A percentile compares a stretch with the other conserved stretches of the same genome.
These are phyloP conservation scores for Agapanthus africanus DNA, from an alignment of 106 monocot genomes.

Conservation along the genomic window DNA sequence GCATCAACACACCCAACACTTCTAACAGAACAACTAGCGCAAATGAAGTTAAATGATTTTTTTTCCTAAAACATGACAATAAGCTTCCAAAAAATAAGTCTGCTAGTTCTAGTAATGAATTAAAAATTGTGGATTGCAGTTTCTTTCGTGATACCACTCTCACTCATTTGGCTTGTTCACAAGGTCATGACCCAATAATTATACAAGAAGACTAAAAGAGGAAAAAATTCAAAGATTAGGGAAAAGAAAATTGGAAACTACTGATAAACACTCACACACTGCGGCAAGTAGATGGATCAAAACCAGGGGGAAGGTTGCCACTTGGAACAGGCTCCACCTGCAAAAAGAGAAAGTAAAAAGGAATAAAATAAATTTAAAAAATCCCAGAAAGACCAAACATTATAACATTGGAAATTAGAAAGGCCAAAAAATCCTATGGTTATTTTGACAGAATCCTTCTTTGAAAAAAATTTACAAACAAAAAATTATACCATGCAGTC, in stretches of 20 bases:
- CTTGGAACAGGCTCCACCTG: conserved; percentile 88
- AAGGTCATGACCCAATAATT: background rate
- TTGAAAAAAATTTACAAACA: background rate
- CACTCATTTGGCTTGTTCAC: background rate
- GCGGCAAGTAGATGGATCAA: conserved; percentile 85
- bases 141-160: conserved; percentile 1
- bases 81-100: background rate
- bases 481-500: too few relatives aligned
- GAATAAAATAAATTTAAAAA: conserved; percentile 22
- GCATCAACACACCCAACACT: background rate
- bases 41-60: background rate
- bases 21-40: background rate
- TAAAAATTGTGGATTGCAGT: background rate
- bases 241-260: conserved; percentile 18
- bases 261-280: conserved; percentile 64
- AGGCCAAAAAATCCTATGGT: conserved; percentile 4
- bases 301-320: conserved; percentile 86
- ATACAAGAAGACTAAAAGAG: background rate
- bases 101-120: background rate
- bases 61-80: background rate
- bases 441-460: background rate
- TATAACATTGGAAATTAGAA: background rate
- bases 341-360: conserved; percentile 52
- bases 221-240: background rate
- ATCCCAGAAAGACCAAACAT: conserved; percentile 20